Conservation (phyloP, 2,329 filamentous ascomycete species). For the Raffaelea deltoideospora region DNA sequence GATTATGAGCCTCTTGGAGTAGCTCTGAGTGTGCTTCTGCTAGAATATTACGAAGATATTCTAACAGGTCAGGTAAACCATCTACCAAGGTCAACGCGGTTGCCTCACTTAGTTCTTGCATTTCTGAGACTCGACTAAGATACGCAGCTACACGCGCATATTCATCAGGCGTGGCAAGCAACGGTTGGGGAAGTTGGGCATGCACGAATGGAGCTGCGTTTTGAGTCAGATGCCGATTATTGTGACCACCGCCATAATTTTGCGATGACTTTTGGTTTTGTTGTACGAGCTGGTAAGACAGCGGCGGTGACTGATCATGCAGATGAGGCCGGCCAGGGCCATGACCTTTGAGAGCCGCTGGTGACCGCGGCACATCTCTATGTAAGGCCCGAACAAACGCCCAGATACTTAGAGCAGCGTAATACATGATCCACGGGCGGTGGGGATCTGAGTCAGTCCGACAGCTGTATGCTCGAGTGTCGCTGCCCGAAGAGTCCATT, state of each 20-base stretch:
- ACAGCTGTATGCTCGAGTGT: slow-evolving; percentile 46
- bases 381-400: slow-evolving; percentile 63
- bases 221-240: no score
- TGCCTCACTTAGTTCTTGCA: slow-evolving; percentile 54
- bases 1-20: slow-evolving; percentile 57
- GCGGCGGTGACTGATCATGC: no score
- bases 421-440: slow-evolving; percentile 82
- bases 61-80: slow-evolving; percentile 29
- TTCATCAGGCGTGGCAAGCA: slow-evolving; percentile 2
- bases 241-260: no score
- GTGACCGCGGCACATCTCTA: no score
- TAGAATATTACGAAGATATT: slow-evolving; percentile 26
- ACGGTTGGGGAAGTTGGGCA: background rate
- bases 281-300: no score
- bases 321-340: no score
- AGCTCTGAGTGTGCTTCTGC: slow-evolving; percentile 45
- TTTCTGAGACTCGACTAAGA: slow-evolving; percentile 48
- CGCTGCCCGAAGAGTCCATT: slow-evolving; percentile 20
- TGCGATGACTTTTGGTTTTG: no score
- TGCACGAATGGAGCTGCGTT: background rate
- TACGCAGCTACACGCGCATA: slow-evolving; percentile 25
- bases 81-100: slow-evolving; percentile 51
- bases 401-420: slow-evolving; percentile 75
- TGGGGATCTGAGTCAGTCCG: slow-evolving; percentile 70
- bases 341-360: no score